Base-by-base conservation (phyloP, 2,329 filamentous ascomycete species). In the Fusarium sarcochroum region DNA sequence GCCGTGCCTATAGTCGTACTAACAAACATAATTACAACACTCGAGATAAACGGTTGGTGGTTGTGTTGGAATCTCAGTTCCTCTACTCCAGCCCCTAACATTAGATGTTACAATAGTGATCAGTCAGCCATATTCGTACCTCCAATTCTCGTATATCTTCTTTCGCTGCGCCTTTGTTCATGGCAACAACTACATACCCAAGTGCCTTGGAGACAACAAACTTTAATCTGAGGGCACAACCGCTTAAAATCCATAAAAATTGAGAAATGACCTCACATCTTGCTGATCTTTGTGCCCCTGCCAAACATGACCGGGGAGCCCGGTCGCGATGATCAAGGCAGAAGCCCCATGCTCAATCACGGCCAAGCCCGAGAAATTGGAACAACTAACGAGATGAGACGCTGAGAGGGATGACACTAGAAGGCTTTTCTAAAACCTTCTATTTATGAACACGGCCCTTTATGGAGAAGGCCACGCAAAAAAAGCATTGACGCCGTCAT, bases 251-350 rank as follows among this genome's bases (percentile, higher is more conserved):
- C 42, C 52, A 57, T 32, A 38, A 55, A 65, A 52, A 63, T 13
- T 44, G 18, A 21, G 35, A 15, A 60, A 73, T 73, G 71, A 73
- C 71, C 70, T 73, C 71, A 73, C 64, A 40, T 40, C 40, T 42
- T 23, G 54, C 13, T 53, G 56, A 72, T 58, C 47, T 38, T 40
- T 15, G 23, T 17, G 10, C 46, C 55, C 49, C 49, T 63, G 44
- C 15, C 7, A 32, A 32, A 13, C 15, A 14, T 20, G 25, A 30
- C 70, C 48, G 53, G 70, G 70, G 51, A 21, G 52, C 71, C 71
- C 56, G 47, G 70, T 63, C 63, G 35, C 44, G 20, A 51, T 17
- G 48, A 50, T 63, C 46, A 51, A 63, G 52, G 40, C 41, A 57
- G 44, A 52, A 30, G 38, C 62, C 51, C 55, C 55, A 58, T 58